These are phyloP conservation scores for Lycium ferocissimum DNA, from an alignment of 257 asterid species.

Conservation along the genomic window DNA sequence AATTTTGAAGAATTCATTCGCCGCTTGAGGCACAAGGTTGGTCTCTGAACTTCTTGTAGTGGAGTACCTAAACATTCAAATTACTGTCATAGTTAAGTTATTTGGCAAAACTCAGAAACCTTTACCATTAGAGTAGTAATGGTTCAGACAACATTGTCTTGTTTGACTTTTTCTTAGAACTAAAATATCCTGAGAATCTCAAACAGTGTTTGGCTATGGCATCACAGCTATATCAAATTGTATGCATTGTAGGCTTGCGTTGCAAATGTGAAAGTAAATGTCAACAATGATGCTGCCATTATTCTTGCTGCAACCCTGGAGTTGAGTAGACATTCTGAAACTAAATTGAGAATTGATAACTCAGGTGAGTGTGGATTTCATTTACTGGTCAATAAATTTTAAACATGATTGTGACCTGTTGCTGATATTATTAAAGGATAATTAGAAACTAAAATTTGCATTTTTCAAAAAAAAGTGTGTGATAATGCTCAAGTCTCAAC, in stretches of 20 bases:
- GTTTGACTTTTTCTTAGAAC: neutral
- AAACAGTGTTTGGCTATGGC: neutral
- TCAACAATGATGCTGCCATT: slow-evolving; percentile 64
- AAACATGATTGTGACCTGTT: slow-evolving; percentile 25
- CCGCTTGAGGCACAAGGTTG: slow-evolving; percentile 75
- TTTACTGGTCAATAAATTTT: neutral
- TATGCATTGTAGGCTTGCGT: slow-evolving; percentile 61
- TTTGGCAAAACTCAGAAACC: neutral
- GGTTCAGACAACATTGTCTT: neutral
- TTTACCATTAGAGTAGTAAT: slow-evolving; percentile 9
- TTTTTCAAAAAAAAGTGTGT: slow-evolving; percentile 4
- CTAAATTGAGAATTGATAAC: slow-evolving; percentile 51
- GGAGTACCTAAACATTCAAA: slow-evolving; percentile 15
- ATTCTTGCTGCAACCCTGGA: slow-evolving; percentile 76
- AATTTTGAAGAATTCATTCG: slow-evolving; percentile 81
- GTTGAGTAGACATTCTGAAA: slow-evolving; percentile 57
- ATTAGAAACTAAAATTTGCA: slow-evolving; percentile 7
- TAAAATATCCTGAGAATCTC: slow-evolving; percentile 17
- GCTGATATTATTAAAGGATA: neutral
- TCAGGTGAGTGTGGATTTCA: slow-evolving; percentile 55
- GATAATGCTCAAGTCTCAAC: neutral
- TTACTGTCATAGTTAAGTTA: slow-evolving; percentile 7
- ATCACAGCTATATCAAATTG: slow-evolving; percentile 8
- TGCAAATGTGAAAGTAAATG: slow-evolving; percentile 62
- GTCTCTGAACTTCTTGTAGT: slow-evolving; percentile 23